Percentiles rank a stretch among this genome's conserved stretches.
phyloP scores from a whole-genome alignment of 176 grass and related monocot species.

The Ensete glaucum region DNA sequence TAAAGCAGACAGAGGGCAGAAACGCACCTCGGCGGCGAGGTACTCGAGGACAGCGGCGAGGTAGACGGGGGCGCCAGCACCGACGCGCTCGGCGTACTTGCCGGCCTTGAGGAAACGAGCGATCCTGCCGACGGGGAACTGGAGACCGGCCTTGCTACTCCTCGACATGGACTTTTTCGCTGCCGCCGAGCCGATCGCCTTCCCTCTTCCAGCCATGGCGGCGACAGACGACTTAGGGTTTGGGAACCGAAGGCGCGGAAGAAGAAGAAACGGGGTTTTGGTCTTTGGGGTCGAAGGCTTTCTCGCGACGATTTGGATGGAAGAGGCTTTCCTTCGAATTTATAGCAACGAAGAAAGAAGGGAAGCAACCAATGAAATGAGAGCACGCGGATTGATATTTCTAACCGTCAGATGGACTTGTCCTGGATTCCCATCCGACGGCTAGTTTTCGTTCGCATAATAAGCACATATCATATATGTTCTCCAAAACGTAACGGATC shows the following conservation, averaged over 20 bases:
- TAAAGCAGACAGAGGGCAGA: not conserved
- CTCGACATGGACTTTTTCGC: constrained; percentile 12
- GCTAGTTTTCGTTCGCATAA: not conserved
- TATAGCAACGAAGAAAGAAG: not conserved
- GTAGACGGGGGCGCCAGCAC: constrained; percentile 58
- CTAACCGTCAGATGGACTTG: not conserved
- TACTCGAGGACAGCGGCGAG: constrained; percentile 83
- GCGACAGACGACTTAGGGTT: not conserved
- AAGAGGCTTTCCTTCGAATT: not conserved
- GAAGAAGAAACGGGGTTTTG: not conserved
- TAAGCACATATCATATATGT: too few species aligned
- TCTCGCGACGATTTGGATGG: not conserved
- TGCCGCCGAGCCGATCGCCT: constrained; percentile 3
- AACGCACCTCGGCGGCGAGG: constrained; percentile 53
- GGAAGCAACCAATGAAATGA: not conserved
- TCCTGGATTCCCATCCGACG: not conserved
- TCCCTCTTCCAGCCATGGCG: constrained; percentile 13
- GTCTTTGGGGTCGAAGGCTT: not conserved
- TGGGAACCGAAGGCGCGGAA: too few species aligned
- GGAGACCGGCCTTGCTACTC: constrained; percentile 50
- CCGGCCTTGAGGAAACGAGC: constrained; percentile 66
- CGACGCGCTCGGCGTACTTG: constrained; percentile 72
- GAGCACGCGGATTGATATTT: constrained; percentile 1
- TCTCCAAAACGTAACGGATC: too few species aligned
- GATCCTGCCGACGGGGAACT: constrained; percentile 75